Evolutionary conservation across 169 alveolate genomes (phyloP).

Genomic region (Cryptosporidium sp.): DNA sequence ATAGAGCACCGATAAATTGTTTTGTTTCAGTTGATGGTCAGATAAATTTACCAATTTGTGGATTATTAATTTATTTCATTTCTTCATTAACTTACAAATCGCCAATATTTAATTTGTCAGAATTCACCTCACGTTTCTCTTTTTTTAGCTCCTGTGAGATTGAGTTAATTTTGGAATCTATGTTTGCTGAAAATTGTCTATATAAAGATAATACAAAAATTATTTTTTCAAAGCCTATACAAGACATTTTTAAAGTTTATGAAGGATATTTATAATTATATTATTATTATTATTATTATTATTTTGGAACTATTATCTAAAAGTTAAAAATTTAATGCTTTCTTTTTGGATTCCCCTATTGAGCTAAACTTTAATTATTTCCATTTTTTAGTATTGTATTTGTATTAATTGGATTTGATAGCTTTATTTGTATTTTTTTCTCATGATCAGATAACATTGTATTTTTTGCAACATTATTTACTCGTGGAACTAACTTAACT

Average conservation of each 20-base stretch:
- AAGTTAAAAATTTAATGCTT: background rate
- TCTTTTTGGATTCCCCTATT: conserved; percentile 29
- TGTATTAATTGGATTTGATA: background rate
- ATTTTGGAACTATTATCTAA: background rate
- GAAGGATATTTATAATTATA: conserved; percentile 22
- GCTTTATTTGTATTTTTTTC: background rate
- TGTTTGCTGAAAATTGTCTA: conserved; percentile 56
- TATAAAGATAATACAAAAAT: conserved; percentile 23
- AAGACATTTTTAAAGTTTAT: conserved; percentile 19
- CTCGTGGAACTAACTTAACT: conserved; percentile 10
- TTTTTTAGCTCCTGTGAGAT: conserved; percentile 46
- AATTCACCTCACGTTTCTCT: conserved; percentile 29
- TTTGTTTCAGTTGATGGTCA: conserved; percentile 34
- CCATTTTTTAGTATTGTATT: conserved; percentile 8
- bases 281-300: background rate
- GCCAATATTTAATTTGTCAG: conserved; percentile 29
- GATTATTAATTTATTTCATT: conserved; percentile 27
- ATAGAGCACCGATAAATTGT: background rate
- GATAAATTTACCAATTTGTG: conserved; percentile 33
- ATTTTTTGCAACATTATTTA: background rate
- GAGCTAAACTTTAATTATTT: background rate
- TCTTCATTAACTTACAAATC: conserved; percentile 31
- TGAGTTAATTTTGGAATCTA: conserved; percentile 48
- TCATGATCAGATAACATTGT: background rate
- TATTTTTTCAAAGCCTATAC: conserved; percentile 50